Percentiles rank a stretch among this genome's conserved stretches.
Conservation (phyloP, 2,329 filamentous ascomycete genomes). For the Beauveria pseudobassiana region DNA sequence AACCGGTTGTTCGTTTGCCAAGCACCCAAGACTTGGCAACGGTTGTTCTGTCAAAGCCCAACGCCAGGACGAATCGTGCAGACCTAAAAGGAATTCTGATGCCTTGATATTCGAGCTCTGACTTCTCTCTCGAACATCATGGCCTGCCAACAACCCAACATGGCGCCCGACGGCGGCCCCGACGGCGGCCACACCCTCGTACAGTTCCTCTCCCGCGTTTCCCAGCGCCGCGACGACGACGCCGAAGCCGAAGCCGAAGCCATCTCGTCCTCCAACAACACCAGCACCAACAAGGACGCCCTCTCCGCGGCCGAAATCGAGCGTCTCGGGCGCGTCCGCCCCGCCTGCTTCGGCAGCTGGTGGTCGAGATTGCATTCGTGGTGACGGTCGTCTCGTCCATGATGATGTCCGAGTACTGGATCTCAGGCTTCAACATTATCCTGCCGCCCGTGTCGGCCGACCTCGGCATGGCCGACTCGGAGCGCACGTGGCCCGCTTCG, state of each 20-base stretch:
- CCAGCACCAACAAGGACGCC: not conserved
- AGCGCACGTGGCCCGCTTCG: slow-evolving; percentile 56
- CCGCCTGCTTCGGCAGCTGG: slow-evolving; percentile 43
- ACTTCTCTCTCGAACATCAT: not conserved
- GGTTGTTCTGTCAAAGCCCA: too few relatives aligned
- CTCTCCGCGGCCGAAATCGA: slow-evolving; percentile 38
- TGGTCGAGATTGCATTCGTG: slow-evolving; percentile 55
- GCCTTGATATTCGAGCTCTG: not conserved
- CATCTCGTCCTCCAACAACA: not conserved
- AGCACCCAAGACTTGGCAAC: too few relatives aligned
- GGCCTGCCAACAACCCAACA: slow-evolving; percentile 8
- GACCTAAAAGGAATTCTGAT: not conserved
- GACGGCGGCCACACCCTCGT: not conserved
- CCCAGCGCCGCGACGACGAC: not conserved
- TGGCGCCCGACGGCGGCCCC: slow-evolving; percentile 3
- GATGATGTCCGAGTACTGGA: slow-evolving; percentile 63
- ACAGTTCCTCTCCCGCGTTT: not conserved
- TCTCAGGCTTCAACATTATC: slow-evolving; percentile 70
- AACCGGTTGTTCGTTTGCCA: not conserved
- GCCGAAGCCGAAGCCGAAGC: not conserved
- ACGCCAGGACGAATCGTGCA: too few relatives aligned
- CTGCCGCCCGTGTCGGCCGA: slow-evolving; percentile 56
- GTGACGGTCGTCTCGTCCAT: slow-evolving; percentile 56
- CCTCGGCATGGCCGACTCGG: slow-evolving; percentile 55
- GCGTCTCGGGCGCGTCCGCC: slow-evolving; percentile 54